phyloP scores from a whole-genome alignment of 2,329 filamentous ascomycete species.

The Cryphonectria naterciae region DNA sequence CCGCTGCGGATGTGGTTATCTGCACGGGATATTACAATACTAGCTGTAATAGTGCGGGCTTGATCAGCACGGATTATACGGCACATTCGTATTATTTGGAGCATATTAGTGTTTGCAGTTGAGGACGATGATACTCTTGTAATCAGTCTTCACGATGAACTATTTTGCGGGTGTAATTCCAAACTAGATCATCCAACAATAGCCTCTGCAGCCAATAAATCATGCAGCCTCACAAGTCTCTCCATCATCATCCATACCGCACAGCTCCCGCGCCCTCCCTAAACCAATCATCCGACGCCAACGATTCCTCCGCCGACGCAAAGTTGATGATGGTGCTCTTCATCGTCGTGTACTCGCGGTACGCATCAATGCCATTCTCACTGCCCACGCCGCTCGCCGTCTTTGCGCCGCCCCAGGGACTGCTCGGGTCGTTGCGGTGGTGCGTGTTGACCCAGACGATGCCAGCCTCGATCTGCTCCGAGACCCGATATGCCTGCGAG shows the following conservation, averaged over 20 bases:
- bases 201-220: too few relatives aligned
- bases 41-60: conserved; percentile 54
- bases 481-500: conserved; percentile 73
- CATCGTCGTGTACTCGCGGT: conserved; percentile 59
- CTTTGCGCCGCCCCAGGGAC: conserved; percentile 70
- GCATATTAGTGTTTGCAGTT: conserved; percentile 36
- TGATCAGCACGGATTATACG: conserved; percentile 46
- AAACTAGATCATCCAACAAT: too few relatives aligned
- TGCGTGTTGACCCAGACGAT: conserved; percentile 64
- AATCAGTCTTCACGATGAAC: too few relatives aligned
- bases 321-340: conserved; percentile 75
- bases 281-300: conserved; percentile 69
- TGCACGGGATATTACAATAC: conserved; percentile 54
- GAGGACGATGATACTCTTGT: neutral
- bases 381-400: conserved; percentile 69
- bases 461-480: conserved; percentile 71
- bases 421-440: conserved; percentile 73
- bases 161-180: too few relatives aligned
- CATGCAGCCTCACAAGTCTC: too few relatives aligned
- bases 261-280: conserved; percentile 59
- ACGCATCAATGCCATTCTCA: conserved; percentile 72
- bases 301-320: conserved; percentile 55
- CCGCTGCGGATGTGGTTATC: conserved; percentile 48
- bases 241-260: conserved; percentile 57
- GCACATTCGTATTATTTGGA: conserved; percentile 57